These are phyloP conservation scores for Curvularia spicifera DNA, from an alignment of 2,329 filamentous ascomycete genomes.

Conservation along the genomic window DNA sequence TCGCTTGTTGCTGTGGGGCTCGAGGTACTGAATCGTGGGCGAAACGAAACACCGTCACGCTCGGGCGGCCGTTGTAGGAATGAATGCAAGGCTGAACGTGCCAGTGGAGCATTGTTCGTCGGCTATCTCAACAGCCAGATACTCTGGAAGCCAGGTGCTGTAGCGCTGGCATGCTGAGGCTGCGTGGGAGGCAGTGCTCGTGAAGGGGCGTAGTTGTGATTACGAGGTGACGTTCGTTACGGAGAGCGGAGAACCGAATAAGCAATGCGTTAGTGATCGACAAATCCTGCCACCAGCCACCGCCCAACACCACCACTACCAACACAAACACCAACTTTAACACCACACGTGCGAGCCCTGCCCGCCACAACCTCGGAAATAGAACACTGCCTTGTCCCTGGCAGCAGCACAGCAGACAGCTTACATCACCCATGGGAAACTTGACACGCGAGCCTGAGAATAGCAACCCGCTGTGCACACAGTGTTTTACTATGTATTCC, in stretches of 20 bases:
- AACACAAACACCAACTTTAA: not conserved
- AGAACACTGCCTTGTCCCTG: slow-evolving; percentile 6
- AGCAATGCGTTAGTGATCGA: slow-evolving; percentile 13
- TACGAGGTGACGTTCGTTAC: slow-evolving; percentile 22
- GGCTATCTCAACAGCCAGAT: not conserved
- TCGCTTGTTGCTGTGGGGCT: slow-evolving; percentile 17
- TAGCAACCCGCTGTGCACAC: slow-evolving; percentile 4
- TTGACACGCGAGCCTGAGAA: slow-evolving; percentile 8
- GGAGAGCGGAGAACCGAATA: slow-evolving; percentile 23
- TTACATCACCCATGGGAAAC: slow-evolving; percentile 3
- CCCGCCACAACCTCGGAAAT: slow-evolving; percentile 6
- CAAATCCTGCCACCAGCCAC: slow-evolving; percentile 11
- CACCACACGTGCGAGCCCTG: slow-evolving; percentile 7
- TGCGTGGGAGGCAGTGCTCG: slow-evolving; percentile 10
- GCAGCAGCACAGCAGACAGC: slow-evolving; percentile 6
- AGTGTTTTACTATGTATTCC: slow-evolving; percentile 3
- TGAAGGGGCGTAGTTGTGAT: slow-evolving; percentile 14
- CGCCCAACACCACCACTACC: slow-evolving; percentile 4
- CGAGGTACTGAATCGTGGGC: slow-evolving; percentile 16
- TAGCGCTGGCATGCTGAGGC: slow-evolving; percentile 3
- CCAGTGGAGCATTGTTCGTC: not conserved
- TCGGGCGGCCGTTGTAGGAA: slow-evolving; percentile 12
- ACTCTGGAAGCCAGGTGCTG: not conserved
- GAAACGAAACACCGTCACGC: slow-evolving; percentile 20
- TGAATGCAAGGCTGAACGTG: slow-evolving; percentile 3